Evolutionary conservation across 495 filamentous ascomycete genomes (phyloP).

Genomic region (Penicillium waksmanii): DNA sequence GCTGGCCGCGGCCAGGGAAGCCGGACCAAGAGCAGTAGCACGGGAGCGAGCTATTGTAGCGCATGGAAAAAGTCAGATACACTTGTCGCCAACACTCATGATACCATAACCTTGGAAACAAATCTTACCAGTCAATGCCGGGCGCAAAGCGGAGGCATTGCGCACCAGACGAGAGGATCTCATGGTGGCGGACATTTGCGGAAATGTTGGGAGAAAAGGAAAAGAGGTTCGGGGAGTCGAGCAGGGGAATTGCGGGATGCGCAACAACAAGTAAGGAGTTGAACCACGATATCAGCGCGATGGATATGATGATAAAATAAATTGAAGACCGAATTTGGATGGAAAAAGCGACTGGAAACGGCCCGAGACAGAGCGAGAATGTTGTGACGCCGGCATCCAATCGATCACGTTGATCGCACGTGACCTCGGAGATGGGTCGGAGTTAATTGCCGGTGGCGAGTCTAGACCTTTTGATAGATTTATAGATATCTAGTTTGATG

Average conservation of each 20-base stretch:
- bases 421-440: constrained; percentile 40
- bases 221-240: constrained; percentile 34
- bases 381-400: constrained; percentile 27
- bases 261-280: constrained; percentile 26
- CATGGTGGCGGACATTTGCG: constrained; percentile 50
- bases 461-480: neutral
- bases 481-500: too few species aligned
- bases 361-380: constrained; percentile 18
- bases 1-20: constrained; percentile 41
- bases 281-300: constrained; percentile 10
- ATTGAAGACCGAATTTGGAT: constrained; percentile 12
- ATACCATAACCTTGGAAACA: neutral
- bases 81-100: too few species aligned
- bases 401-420: constrained; percentile 33
- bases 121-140: constrained; percentile 36
- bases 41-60: constrained; percentile 39
- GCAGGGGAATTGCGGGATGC: constrained; percentile 24
- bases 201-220: constrained; percentile 33
- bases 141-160: constrained; percentile 41
- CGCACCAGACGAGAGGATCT: constrained; percentile 49
- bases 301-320: constrained; percentile 9
- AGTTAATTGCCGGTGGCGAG: constrained; percentile 6
- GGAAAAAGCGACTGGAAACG: constrained; percentile 3
- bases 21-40: constrained; percentile 40
- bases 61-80: constrained; percentile 11